Base-by-base conservation (phyloP, 768 basidiomycete species). In the Suillus occidentalis region DNA sequence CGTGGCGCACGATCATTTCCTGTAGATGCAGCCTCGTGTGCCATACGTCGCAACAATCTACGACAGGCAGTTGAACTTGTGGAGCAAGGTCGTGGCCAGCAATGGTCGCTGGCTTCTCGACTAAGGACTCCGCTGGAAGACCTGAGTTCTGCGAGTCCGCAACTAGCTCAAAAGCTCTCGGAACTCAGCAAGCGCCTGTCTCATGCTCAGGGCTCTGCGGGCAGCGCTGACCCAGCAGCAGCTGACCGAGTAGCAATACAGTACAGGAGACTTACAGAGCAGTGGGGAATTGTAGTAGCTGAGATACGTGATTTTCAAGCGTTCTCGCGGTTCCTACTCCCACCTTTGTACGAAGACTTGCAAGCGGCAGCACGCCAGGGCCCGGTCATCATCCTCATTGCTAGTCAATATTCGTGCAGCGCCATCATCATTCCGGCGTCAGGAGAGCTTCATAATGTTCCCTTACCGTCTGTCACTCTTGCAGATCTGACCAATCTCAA, bases 51-150 rank as follows among this genome's bases (percentile, higher is more conserved):
- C 57, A 60, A 65, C 6, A 62, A 73, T 5, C 69, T 62, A 10
- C 47, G 65, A 6, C 70, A 69, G 39, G 78, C 72, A 1, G 58
- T 79, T 22, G 76, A 76, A 53, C 47, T 65, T 1, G 68, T 76
- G 4, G 78, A 79, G 60, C 62, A 64, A 12, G 78, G 74, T 1
- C 69, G 79, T 7, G 72, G 72, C 12, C n/a, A 76, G 3, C 42
- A 77, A 55, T 80, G 78, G 79, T 67, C 69, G 10, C 79, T 79
- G 43, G 61, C 70, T 0, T 70, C 70, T 57, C 73, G 72, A 20
- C 70, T 59, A 9, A 69, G 66, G 36, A 72, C 71, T 4, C 62
- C 67, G 40, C 56, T 76, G 61, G 77, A 76, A 16, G 70, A 72
- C 20, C 60, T 77, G 72, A n/a, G 67, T 70, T 42, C 47, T 12